A percentile compares a stretch with the other conserved stretches of the same genome.
phyloP scores from a whole-genome alignment of 2,329 filamentous ascomycete species.

The Ophiostoma fasciatum region DNA sequence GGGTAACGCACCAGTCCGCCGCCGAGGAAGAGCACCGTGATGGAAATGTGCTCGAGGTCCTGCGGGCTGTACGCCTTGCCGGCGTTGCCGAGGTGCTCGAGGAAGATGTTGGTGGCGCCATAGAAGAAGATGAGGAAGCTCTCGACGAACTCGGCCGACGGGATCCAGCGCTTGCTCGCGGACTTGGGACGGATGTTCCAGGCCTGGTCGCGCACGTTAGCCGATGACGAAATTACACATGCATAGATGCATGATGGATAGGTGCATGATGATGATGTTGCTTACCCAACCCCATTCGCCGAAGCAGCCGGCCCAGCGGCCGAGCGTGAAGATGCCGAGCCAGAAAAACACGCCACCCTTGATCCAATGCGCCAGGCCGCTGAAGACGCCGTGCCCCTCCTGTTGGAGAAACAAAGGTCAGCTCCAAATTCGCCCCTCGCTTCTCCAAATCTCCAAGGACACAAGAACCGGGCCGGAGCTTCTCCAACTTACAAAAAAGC shows the following conservation, averaged over 20 bases:
- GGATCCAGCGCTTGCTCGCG: constrained; percentile 47
- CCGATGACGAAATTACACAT: no score
- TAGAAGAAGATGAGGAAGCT: constrained; percentile 84
- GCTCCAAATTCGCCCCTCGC: background rate
- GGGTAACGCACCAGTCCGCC: constrained; percentile 58
- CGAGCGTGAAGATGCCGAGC: constrained; percentile 75
- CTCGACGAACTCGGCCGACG: constrained; percentile 78
- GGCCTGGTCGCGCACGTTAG: no score
- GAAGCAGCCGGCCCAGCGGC: constrained; percentile 82
- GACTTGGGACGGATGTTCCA: constrained; percentile 70
- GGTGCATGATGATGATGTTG: no score
- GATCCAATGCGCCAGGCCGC: constrained; percentile 80
- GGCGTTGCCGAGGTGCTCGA: constrained; percentile 71
- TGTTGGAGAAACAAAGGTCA: constrained; percentile 18
- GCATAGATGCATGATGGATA: no score
- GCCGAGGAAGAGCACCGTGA: constrained; percentile 86
- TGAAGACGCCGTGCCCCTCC: constrained; percentile 59
- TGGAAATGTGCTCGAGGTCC: constrained; percentile 84
- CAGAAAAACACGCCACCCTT: constrained; percentile 94
- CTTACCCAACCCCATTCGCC: constrained; percentile 72
- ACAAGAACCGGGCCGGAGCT: no score
- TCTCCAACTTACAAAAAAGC: constrained; percentile 59
- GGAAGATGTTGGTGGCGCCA: constrained; percentile 76
- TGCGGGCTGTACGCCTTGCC: constrained; percentile 56
- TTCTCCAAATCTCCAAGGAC: no score